Evolutionary conservation across 257 asterid species (phyloP).

Genomic region (Solanum piurae): DNA sequence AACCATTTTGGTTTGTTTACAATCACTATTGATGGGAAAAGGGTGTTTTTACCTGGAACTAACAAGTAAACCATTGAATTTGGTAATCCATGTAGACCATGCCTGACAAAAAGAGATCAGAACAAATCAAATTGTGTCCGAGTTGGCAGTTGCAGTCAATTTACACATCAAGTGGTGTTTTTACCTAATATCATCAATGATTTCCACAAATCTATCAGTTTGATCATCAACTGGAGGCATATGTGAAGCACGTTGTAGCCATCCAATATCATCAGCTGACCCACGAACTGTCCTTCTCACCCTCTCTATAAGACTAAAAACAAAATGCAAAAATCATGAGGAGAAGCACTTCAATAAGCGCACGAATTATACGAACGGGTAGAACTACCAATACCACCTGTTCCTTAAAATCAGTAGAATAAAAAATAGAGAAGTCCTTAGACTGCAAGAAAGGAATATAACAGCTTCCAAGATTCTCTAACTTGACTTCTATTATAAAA

Average conservation of each 20-base stretch:
- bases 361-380: not conserved
- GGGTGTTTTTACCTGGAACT: conserved; percentile 67
- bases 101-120: conserved; percentile 39
- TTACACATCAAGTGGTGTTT: not conserved
- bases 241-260: conserved; percentile 64
- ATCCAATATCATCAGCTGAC: conserved; percentile 95
- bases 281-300: conserved; percentile 91
- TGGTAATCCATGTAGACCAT: conserved; percentile 85
- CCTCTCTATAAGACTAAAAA: conserved; percentile 30
- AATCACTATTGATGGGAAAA: not conserved
- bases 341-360: not conserved
- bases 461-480: not conserved
- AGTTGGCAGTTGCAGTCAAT: not conserved
- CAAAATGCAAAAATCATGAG: not conserved
- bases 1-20: not conserved
- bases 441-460: not conserved
- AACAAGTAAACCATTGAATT: conserved; percentile 82
- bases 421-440: not conserved
- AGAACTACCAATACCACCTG: not conserved
- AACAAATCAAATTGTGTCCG: conserved; percentile 6
- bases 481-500: not conserved
- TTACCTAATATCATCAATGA: conserved; percentile 76
- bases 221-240: conserved; percentile 95
- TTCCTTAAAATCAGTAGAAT: not conserved
- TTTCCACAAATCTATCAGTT: conserved; percentile 62